Base-by-base conservation (phyloP, 352 stramenopile species). In the Phytophthora quininea region DNA sequence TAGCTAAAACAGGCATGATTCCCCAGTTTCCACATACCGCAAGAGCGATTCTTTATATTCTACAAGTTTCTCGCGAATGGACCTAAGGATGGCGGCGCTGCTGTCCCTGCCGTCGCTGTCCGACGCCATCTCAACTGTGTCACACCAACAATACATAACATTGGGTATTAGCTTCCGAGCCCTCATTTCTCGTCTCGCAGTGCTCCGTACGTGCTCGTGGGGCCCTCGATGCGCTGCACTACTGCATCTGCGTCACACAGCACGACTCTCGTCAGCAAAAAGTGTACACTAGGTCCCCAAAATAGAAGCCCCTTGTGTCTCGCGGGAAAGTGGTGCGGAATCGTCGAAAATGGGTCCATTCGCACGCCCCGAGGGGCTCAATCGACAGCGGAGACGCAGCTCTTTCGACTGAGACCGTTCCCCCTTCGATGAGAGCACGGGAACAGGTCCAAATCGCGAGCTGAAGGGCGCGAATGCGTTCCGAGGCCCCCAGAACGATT, bases 1-100 rank as follows among this genome's bases (percentile, higher is more conserved):
- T 49, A 29, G 5, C 3, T 49, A 15, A 47, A 40, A 10, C 35
- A 40, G 10, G 35, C 35, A 40, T n/a, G n/a, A 40, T 10, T 40
- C 10, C 35, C 5, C 35, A 40, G 10, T 10, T 40, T 40, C 12
- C 29, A 80, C 82, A 62, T 69, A 93, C 85, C 80, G 76, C 59
- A 91, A 77, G 47, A 91, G 67, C 55, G 79, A 61, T 66, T 82
- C 71, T 66, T 91, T 90, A 79, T 93, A 91, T 76, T 84, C 81
- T 50, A 89, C 71, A 69, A 93, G 84, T 71, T 77, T 84, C 42
- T 79, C 80, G 50, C 82, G 80, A 37, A 91, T 87, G 52, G 75
- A 67, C 12, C 54, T 55, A 47, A 92, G 65, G 52, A 92, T 63
- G 66, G 69, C 80, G 42, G 70, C 67, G 58, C 73, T 79, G 47